Evolutionary conservation across 2,329 filamentous ascomycete genomes (phyloP), one percentile per base, ranked within the genome.

Genomic region (Aspergillus neotritici): DNA sequence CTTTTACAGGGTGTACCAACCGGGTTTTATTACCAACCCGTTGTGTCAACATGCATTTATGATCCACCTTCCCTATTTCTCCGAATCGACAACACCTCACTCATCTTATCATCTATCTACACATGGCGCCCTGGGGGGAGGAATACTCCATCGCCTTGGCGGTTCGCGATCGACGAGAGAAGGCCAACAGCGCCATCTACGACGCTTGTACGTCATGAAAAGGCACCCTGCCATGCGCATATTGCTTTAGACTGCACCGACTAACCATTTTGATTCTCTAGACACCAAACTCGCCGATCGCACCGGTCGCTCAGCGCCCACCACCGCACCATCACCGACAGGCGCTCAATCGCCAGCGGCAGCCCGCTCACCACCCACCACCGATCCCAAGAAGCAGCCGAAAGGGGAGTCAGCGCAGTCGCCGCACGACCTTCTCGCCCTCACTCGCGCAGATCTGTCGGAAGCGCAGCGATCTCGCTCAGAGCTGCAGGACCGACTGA

Each of bases 121-220:
- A 49, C 16, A 81, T 82, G 78, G 75, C 80, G 51, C 79, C 78
- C 71, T 94, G 90, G 86, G 79, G 83, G 59, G 82, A 86, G 53
- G 86, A 94, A 58, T 96, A 94, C 65, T 74, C 87, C 49, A 74
- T 79, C 49, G 84, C 84, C 52, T 75, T 97, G 52, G 77, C 81
- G 54, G 82, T 84, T 57, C 75, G 82, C 51, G 86, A 87, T 57
- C 77, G 81, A 58, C 77, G 80, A 50, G 84, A 88, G 59, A 76
- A 80, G 58, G 74, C 73, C 44, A 79, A 82, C 54, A 69, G 73
- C 57, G 77, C 82, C 40, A 77, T 94, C 48, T 85, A 94, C 57
- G 77, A 88, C 62, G 83, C 86, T 49, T 95, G 90, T 94, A 60
- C 43, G 62, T 39, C 31, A n/a, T 29, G 6, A 38, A 29, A 8